phyloP scores from a whole-genome alignment of 139 green algal species.

The Edaphochlamys debaryana region DNA sequence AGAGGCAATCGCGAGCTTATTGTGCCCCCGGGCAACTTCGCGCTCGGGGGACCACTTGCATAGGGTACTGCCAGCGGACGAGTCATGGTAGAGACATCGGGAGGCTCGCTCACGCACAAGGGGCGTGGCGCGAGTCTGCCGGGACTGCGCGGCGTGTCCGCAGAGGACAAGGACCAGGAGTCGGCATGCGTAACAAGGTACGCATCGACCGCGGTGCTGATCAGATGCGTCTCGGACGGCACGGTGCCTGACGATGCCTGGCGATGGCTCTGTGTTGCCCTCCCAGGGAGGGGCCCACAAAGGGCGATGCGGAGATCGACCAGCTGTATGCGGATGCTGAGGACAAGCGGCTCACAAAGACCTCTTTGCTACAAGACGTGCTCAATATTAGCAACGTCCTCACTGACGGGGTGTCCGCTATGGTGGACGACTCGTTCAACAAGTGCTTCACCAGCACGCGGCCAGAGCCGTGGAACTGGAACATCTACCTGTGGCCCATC shows the following conservation, averaged over 20 bases:
- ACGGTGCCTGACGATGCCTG: too few species aligned
- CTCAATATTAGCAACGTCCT: slow-evolving; percentile 87
- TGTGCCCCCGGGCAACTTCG: too few species aligned
- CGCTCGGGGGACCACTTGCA: too few species aligned
- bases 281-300: slow-evolving; percentile 27
- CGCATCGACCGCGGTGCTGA: too few species aligned
- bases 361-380: slow-evolving; percentile 64
- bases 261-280: too few species aligned
- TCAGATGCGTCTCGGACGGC: too few species aligned
- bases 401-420: slow-evolving; percentile 82
- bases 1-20: too few species aligned
- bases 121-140: too few species aligned
- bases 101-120: too few species aligned
- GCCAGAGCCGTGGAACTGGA: slow-evolving; percentile 97
- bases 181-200: slow-evolving; percentile 14
- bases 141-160: not conserved
- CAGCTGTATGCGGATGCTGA: slow-evolving; percentile 41
- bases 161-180: slow-evolving; percentile 23
- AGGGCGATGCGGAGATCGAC: slow-evolving; percentile 43
- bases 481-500: slow-evolving; percentile 95
- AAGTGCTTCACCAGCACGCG: slow-evolving; percentile 87
- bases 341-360: slow-evolving; percentile 40
- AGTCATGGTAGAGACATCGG: too few species aligned
- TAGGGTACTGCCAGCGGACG: too few species aligned
- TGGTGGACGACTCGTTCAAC: slow-evolving; percentile 97